phyloP scores from a whole-genome alignment of 2,329 filamentous ascomycete species.

The Periconia digitata region DNA sequence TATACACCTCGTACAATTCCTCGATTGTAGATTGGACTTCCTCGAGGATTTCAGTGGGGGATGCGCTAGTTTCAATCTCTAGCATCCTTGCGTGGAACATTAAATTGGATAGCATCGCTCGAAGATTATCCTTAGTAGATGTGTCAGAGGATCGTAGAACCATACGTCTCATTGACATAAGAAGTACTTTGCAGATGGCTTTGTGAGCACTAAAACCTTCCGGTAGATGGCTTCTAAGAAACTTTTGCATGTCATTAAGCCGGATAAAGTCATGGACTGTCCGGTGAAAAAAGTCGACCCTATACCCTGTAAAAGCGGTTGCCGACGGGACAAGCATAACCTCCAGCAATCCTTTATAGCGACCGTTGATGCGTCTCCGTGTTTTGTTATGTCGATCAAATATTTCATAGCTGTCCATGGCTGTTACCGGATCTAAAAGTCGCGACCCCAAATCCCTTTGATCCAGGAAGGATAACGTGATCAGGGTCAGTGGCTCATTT shows the following conservation, averaged over 20 bases:
- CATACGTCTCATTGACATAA: background rate
- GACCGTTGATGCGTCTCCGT: background rate
- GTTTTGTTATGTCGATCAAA: background rate
- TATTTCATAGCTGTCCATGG: background rate
- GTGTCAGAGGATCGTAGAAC: background rate
- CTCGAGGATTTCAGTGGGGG: background rate
- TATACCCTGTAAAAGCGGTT: background rate
- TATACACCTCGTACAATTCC: background rate
- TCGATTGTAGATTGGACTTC: background rate
- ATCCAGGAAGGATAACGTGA: constrained; percentile 3
- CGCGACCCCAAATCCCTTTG: background rate
- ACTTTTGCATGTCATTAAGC: background rate
- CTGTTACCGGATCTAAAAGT: background rate
- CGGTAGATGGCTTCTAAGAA: background rate
- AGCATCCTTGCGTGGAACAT: background rate
- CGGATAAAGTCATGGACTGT: constrained; percentile 1
- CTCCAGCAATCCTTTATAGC: constrained; percentile 4
- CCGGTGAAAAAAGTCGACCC: constrained; percentile 1
- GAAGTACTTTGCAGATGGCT: background rate
- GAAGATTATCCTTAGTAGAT: background rate
- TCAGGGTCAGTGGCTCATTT: background rate
- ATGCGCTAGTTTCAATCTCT: background rate
- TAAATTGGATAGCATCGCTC: background rate
- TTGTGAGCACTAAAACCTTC: no score
- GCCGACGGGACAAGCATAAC: background rate